Conservation (phyloP, 306 rosid genomes). For the Cucurbita pepo region DNA sequence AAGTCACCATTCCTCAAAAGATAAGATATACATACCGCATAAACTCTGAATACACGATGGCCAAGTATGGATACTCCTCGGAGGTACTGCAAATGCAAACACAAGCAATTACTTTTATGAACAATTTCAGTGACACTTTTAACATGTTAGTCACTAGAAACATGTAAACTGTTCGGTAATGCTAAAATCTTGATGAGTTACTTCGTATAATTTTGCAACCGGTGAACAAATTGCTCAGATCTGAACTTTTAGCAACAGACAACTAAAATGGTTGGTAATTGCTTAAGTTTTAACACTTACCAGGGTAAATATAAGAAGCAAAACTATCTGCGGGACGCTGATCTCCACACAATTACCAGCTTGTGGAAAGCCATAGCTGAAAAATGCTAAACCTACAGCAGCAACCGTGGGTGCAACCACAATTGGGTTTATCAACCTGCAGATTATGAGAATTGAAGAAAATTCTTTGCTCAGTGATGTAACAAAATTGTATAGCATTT, state of each 20-base stretch:
- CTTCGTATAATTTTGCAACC: neutral
- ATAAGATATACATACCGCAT: conserved; percentile 48
- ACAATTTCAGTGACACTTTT: neutral
- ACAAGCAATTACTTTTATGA: conserved; percentile 6
- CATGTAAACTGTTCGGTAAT: neutral
- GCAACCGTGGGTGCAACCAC: conserved; percentile 97
- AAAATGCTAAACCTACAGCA: conserved; percentile 87
- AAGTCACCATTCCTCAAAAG: neutral
- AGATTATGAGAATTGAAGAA: neutral
- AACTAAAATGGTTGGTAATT: neutral
- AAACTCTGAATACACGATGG: conserved; percentile 51
- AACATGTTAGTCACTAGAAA: conserved; percentile 11
- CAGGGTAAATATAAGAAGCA: conserved; percentile 65
- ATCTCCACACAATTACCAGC: conserved; percentile 88
- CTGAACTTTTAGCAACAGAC: neutral
- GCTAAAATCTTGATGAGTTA: neutral
- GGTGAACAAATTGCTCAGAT: neutral
- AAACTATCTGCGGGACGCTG: conserved; percentile 61
- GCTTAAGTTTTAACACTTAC: conserved; percentile 18
- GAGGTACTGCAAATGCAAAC: conserved; percentile 42
- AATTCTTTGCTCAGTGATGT: neutral
- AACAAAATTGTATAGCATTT: neutral
- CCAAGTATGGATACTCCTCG: conserved; percentile 78
- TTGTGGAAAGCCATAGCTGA: conserved; percentile 90
- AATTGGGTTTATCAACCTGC: conserved; percentile 74